Percentiles rank a stretch among this genome's conserved stretches.
Conservation (phyloP, 495 filamentous ascomycete genomes). For the Neurospora pannonica region DNA sequence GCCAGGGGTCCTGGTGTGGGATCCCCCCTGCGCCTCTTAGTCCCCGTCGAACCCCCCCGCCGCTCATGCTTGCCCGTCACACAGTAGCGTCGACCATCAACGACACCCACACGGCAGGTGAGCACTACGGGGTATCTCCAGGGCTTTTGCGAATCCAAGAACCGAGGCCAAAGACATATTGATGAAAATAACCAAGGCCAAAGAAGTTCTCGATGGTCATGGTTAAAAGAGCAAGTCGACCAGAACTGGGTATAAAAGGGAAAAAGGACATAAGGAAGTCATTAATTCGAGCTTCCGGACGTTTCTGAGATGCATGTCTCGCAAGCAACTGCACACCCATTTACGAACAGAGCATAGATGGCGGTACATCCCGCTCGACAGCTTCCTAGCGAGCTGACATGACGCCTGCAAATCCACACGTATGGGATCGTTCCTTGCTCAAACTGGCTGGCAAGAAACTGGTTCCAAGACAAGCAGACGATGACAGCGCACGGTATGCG, state of each 20-base stretch:
- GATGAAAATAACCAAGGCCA: neutral
- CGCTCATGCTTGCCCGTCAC: constrained; percentile 9
- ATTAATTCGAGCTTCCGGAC: neutral
- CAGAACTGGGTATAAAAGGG: neutral
- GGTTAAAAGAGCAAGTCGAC: neutral
- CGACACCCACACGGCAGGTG: neutral
- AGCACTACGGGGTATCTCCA: neutral
- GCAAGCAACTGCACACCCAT: neutral
- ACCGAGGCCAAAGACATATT: neutral
- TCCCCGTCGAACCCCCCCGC: constrained; percentile 1
- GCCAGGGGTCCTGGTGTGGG: constrained; percentile 9
- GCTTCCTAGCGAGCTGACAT: neutral
- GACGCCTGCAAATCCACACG: neutral
- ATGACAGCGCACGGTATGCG: neutral
- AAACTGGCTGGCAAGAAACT: neutral
- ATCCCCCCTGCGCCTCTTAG: constrained; percentile 10
- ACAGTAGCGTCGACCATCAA: constrained; percentile 1
- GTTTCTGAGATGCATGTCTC: neutral
- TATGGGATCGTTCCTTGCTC: neutral
- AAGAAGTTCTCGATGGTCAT: neutral
- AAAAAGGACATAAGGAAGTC: neutral
- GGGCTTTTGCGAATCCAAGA: neutral
- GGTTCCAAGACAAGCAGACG: neutral
- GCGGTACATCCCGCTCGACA: neutral
- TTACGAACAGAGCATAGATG: neutral